phyloP scores from a whole-genome alignment of 2,329 filamentous ascomycete genomes.

The Beauveria sp. region DNA sequence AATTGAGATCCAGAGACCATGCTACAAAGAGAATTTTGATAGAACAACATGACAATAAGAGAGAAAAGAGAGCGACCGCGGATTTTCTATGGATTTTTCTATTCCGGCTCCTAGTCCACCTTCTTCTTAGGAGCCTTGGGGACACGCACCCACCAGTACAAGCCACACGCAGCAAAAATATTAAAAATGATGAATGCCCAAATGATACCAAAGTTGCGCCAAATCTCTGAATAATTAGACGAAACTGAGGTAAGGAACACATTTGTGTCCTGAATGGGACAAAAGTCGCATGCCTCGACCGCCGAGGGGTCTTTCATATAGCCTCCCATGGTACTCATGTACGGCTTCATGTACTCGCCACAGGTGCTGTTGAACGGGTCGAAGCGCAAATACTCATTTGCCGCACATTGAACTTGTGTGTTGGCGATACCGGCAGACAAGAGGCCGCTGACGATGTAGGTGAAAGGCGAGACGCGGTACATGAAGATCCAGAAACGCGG shows the following conservation, averaged over 20 bases:
- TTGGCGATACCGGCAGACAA: slow-evolving; percentile 63
- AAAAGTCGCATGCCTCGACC: slow-evolving; percentile 48
- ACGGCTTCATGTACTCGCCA: slow-evolving; percentile 46
- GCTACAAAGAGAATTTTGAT: too few species aligned
- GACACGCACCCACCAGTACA: slow-evolving; percentile 39
- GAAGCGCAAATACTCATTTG: slow-evolving; percentile 63
- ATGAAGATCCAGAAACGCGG: slow-evolving; percentile 78
- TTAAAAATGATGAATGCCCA: slow-evolving; percentile 55
- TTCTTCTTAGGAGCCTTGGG: slow-evolving; percentile 29
- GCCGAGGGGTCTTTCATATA: slow-evolving; percentile 42
- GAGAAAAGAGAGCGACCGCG: too few species aligned
- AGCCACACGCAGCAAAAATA: slow-evolving; percentile 35
- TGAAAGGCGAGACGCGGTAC: slow-evolving; percentile 63
- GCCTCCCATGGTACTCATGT: slow-evolving; percentile 42
- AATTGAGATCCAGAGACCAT: too few species aligned
- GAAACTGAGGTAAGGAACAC: slow-evolving; percentile 39
- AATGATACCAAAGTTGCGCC: slow-evolving; percentile 61
- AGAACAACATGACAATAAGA: too few species aligned
- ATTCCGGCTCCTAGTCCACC: slow-evolving; percentile 13
- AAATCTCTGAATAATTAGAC: slow-evolving; percentile 50
- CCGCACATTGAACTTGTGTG: slow-evolving; percentile 55
- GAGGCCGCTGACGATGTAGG: slow-evolving; percentile 70
- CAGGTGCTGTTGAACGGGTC: slow-evolving; percentile 56
- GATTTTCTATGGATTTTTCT: too few species aligned
- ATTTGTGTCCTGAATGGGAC: slow-evolving; percentile 46